phyloP scores from a whole-genome alignment of 257 asterid genomes.

The Jacaranda copaia region DNA sequence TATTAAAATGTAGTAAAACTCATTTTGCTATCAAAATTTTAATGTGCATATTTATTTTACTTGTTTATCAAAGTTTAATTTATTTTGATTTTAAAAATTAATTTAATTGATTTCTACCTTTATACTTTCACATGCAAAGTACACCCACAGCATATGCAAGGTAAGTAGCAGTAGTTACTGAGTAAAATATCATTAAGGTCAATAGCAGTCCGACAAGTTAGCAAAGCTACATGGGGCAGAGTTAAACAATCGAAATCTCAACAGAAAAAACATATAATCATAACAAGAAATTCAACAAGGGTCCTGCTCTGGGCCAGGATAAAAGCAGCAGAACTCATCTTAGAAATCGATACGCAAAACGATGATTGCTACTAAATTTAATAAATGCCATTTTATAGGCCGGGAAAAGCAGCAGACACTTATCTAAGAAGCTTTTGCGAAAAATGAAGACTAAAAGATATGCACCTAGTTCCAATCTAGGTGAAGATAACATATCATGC shows the following conservation, averaged over 20 bases:
- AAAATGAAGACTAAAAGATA: not conserved
- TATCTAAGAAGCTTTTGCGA: not conserved
- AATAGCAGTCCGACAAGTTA: not conserved
- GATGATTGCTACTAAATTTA: not conserved
- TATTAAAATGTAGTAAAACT: not conserved
- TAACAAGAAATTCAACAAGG: constrained; percentile 1
- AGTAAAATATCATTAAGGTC: not conserved
- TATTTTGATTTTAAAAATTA: not conserved
- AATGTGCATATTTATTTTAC: not conserved
- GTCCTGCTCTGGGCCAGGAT: not conserved
- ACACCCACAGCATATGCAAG: not conserved
- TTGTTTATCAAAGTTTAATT: not conserved
- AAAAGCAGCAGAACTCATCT: not conserved
- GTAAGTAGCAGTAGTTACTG: not conserved
- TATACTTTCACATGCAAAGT: not conserved
- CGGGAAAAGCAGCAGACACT: constrained; percentile 8
- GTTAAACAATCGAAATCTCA: not conserved
- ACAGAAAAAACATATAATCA: not conserved
- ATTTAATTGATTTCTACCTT: not conserved
- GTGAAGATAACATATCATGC: not conserved
- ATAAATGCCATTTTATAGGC: not conserved
- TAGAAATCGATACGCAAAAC: not conserved
- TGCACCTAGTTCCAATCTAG: not conserved
- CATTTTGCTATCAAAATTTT: not conserved
- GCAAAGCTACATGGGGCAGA: constrained; percentile 6